A percentile compares a stretch with the other conserved stretches of the same genome.
Conservation (phyloP, 768 basidiomycete genomes). For the Tylopilus felleus region DNA sequence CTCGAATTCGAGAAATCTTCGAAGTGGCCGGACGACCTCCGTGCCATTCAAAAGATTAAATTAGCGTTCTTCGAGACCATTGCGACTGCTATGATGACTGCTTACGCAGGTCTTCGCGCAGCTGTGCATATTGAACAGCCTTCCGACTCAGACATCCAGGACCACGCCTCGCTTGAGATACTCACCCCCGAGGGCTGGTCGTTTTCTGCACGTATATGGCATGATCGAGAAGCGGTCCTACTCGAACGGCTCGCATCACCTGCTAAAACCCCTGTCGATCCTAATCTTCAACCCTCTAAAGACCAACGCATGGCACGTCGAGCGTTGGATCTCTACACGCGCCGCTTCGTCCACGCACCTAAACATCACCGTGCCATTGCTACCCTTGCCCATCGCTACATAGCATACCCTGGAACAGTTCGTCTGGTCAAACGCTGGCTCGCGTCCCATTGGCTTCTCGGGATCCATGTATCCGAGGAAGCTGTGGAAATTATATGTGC, state of each 20-base stretch:
- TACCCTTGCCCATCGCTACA: slow-evolving; percentile 71
- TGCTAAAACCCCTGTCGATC: slow-evolving; percentile 30
- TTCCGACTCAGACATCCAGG: slow-evolving; percentile 54
- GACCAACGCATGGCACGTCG: slow-evolving; percentile 55
- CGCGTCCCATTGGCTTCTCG: slow-evolving; percentile 83
- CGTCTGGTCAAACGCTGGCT: slow-evolving; percentile 93
- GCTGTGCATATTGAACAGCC: slow-evolving; percentile 57
- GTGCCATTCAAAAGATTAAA: slow-evolving; percentile 91
- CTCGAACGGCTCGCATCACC: slow-evolving; percentile 62
- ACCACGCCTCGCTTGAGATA: slow-evolving; percentile 72
- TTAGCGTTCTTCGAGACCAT: slow-evolving; percentile 87
- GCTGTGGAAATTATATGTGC: slow-evolving; percentile 85
- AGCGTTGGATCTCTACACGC: slow-evolving; percentile 57
- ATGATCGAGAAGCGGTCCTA: slow-evolving; percentile 79
- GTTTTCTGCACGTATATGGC: slow-evolving; percentile 80
- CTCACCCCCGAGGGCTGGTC: slow-evolving; percentile 82
- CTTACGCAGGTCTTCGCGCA: slow-evolving; percentile 50
- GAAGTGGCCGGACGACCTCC: slow-evolving; percentile 92
- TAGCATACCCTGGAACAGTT: slow-evolving; percentile 80
- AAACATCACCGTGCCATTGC: slow-evolving; percentile 83
- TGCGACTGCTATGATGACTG: slow-evolving; percentile 58
- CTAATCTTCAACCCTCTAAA: slow-evolving; percentile 17
- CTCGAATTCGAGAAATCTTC: slow-evolving; percentile 91
- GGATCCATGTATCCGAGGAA: slow-evolving; percentile 69
- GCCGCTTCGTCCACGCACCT: slow-evolving; percentile 77